These are phyloP conservation scores for Dendrothele bispora DNA, from an alignment of 768 basidiomycete genomes.

Conservation along the genomic window DNA sequence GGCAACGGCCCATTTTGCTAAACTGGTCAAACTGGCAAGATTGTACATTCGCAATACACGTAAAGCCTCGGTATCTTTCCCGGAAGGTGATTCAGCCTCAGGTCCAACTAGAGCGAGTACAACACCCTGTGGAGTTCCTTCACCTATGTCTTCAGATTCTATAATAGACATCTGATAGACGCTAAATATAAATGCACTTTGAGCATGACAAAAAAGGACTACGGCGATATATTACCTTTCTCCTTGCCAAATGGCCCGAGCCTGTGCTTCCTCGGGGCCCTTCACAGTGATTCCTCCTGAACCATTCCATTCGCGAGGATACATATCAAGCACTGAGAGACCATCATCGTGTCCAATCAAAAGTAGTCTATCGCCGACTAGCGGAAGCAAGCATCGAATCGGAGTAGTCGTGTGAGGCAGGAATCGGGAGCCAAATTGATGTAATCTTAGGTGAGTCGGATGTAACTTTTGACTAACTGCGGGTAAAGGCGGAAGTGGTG, in stretches of 20 bases:
- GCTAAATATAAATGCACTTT: slow-evolving; percentile 33
- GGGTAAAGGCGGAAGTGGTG: slow-evolving; percentile 39
- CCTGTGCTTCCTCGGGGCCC: slow-evolving; percentile 72
- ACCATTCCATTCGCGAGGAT: slow-evolving; percentile 69
- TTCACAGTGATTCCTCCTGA: slow-evolving; percentile 44
- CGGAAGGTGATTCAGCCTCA: slow-evolving; percentile 43
- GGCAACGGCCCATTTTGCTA: slow-evolving; percentile 72
- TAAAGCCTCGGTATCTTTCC: slow-evolving; percentile 54
- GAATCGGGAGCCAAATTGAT: slow-evolving; percentile 84
- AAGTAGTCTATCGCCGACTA: slow-evolving; percentile 63
- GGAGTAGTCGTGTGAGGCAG: slow-evolving; percentile 75
- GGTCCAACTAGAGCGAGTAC: slow-evolving; percentile 75
- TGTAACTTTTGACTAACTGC: slow-evolving; percentile 49
- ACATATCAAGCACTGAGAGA: slow-evolving; percentile 81
- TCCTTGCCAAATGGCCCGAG: slow-evolving; percentile 70
- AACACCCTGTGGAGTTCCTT: slow-evolving; percentile 64
- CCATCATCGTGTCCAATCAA: slow-evolving; percentile 81
- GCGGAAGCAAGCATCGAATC: slow-evolving; percentile 74
- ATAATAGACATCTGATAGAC: slow-evolving; percentile 78
- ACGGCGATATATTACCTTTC: slow-evolving; percentile 56
- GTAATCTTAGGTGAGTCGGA: slow-evolving; percentile 67
- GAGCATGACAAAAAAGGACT: not conserved
- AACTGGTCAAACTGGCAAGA: slow-evolving; percentile 67
- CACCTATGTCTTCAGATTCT: slow-evolving; percentile 59
- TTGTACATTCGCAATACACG: slow-evolving; percentile 81